Conservation (phyloP, 805 yeast genomes). For the Nadsonia fulvescens region DNA sequence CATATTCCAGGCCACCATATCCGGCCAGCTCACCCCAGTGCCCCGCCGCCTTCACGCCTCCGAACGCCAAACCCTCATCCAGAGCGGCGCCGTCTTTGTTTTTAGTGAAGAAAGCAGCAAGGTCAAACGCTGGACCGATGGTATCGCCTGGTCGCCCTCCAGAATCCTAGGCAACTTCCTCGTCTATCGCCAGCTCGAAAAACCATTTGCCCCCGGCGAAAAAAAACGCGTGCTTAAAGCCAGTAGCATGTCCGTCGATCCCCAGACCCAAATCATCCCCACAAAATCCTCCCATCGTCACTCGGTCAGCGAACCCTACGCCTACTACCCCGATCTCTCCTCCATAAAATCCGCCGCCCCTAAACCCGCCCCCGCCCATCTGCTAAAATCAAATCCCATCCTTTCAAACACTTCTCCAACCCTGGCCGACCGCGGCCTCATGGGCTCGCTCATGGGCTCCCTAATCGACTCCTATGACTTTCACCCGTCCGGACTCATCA, state of each 20-base stretch:
- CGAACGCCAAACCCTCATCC: constrained; percentile 48
- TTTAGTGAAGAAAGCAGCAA: constrained; percentile 70
- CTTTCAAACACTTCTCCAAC: constrained; percentile 10
- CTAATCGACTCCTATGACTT: constrained; percentile 43
- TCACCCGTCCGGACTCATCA: constrained; percentile 57
- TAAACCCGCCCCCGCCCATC: no score
- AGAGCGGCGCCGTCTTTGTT: constrained; percentile 67
- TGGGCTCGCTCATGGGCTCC: constrained; percentile 40
- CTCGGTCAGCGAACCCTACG: no score
- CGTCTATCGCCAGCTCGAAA: constrained; percentile 56
- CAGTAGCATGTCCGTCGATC: no score
- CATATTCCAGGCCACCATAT: constrained; percentile 61
- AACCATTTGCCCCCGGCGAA: constrained; percentile 27
- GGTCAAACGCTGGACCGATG: constrained; percentile 92
- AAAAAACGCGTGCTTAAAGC: no score
- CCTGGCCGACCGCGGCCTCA: constrained; percentile 26
- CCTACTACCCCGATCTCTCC: constrained; percentile 3
- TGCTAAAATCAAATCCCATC: no score
- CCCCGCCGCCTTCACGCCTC: constrained; percentile 68
- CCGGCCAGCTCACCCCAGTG: constrained; percentile 40
- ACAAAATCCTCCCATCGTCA: constrained; percentile 1
- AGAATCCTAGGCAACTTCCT: constrained; percentile 73
- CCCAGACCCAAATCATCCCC: no score
- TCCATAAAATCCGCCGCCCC: no score
- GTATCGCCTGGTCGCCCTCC: constrained; percentile 87